Evolutionary conservation across 768 basidiomycete species (phyloP).

Genomic region (Collybiopsis confluens): DNA sequence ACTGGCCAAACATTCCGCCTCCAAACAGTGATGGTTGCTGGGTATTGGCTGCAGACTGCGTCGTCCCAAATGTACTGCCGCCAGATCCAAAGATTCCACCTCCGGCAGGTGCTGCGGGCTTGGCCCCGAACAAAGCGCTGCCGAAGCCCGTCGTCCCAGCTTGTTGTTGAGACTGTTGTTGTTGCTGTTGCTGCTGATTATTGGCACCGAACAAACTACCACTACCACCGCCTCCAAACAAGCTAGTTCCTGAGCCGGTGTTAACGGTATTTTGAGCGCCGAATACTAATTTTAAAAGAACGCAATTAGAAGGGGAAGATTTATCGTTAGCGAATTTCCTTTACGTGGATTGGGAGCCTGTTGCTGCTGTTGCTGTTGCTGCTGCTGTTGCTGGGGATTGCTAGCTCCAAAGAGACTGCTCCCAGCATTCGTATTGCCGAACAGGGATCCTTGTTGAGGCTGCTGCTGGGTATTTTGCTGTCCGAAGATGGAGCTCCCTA

Average conservation of each 20-base stretch:
- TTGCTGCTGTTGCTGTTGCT: slow-evolving; percentile 27
- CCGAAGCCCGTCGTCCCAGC: slow-evolving; percentile 16
- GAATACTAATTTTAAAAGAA: slow-evolving; percentile 26
- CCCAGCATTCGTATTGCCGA: slow-evolving; percentile 13
- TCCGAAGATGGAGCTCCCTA: slow-evolving; percentile 12
- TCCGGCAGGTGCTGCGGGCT: slow-evolving; percentile 32
- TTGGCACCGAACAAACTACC: slow-evolving; percentile 26
- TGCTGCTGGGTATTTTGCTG: slow-evolving; percentile 16
- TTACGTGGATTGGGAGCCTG: slow-evolving; percentile 26
- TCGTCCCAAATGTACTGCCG: slow-evolving; percentile 39
- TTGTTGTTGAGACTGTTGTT: slow-evolving; percentile 35
- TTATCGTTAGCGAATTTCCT: too few relatives aligned
- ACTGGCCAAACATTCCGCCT: slow-evolving; percentile 45
- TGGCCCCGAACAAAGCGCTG: slow-evolving; percentile 38
- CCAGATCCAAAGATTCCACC: slow-evolving; percentile 27
- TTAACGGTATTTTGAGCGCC: slow-evolving; percentile 25
- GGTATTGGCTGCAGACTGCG: slow-evolving; percentile 25
- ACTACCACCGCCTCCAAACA: slow-evolving; percentile 35
- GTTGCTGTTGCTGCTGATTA: slow-evolving; percentile 28
- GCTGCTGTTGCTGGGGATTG: slow-evolving; percentile 31
- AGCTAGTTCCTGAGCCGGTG: slow-evolving; percentile 18
- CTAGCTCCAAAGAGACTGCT: slow-evolving; percentile 29
- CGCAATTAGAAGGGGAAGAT: slow-evolving; percentile 1
- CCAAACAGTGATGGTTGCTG: slow-evolving; percentile 38
- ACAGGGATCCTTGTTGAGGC: slow-evolving; percentile 14